Evolutionary conservation across 768 basidiomycete species (phyloP).

Genomic region (Solioccasus polychromus): DNA sequence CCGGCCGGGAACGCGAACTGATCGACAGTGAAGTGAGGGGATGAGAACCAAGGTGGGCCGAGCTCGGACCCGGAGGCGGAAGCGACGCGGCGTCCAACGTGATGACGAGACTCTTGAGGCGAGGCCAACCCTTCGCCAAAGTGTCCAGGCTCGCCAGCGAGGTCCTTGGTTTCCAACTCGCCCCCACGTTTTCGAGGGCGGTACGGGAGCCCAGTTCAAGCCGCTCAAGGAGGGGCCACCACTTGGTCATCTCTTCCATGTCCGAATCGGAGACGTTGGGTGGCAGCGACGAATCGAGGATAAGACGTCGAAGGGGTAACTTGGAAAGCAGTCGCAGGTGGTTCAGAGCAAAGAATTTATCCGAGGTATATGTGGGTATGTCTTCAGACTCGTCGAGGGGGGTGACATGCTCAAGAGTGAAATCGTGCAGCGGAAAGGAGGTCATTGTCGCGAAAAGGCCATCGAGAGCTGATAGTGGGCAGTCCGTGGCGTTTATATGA

Average conservation of each 20-base stretch:
- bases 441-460: slow-evolving; percentile 32
- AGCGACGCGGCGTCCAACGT: slow-evolving; percentile 10
- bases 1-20: slow-evolving; percentile 29
- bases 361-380: slow-evolving; percentile 18
- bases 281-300: slow-evolving; percentile 40
- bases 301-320: slow-evolving; percentile 34
- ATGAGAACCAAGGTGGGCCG: neutral
- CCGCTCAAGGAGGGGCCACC: slow-evolving; percentile 45
- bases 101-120: slow-evolving; percentile 19
- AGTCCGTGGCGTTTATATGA: slow-evolving; percentile 37
- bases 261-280: slow-evolving; percentile 38
- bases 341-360: slow-evolving; percentile 25
- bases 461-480: slow-evolving; percentile 33
- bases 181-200: slow-evolving; percentile 23
- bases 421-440: slow-evolving; percentile 32
- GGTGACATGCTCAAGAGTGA: slow-evolving; percentile 41
- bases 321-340: slow-evolving; percentile 35
- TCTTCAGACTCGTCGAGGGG: slow-evolving; percentile 30
- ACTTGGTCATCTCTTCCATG: slow-evolving; percentile 36
- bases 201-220: slow-evolving; percentile 39
- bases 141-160: slow-evolving; percentile 17
- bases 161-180: slow-evolving; percentile 16
- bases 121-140: slow-evolving; percentile 17
- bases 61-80: neutral
- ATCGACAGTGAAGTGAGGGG: slow-evolving; percentile 37